Evolutionary conservation across 1,284 basidiomycete genomes (phyloP).

Genomic region (Inonotus obliquus): DNA sequence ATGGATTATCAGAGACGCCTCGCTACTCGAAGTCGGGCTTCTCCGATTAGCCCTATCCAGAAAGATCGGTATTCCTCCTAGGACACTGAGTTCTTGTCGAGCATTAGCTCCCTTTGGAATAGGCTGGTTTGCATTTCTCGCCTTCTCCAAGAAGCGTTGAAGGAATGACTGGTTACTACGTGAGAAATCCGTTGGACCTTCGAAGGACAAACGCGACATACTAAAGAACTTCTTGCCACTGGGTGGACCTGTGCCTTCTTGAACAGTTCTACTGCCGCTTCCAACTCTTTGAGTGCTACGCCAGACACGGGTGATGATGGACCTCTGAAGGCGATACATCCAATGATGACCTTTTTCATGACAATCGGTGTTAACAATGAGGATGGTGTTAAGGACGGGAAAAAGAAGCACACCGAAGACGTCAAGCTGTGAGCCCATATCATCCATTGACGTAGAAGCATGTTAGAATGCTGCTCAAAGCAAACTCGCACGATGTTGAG

Average conservation of each 20-base stretch:
- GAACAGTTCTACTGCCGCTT: slow-evolving; percentile 10
- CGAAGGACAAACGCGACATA: not conserved
- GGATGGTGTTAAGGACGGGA: not conserved
- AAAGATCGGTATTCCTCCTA: slow-evolving; percentile 6
- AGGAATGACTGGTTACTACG: slow-evolving; percentile 6
- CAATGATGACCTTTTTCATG: slow-evolving; percentile 17
- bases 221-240: slow-evolving; percentile 11
- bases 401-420: not conserved
- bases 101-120: not conserved
- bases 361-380: not conserved
- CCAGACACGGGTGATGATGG: slow-evolving; percentile 15
- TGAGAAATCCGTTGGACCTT: not conserved
- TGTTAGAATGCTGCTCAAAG: slow-evolving; percentile 6
- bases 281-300: slow-evolving; percentile 19
- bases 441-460: slow-evolving; percentile 12
- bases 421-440: slow-evolving; percentile 13
- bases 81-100: slow-evolving; percentile 7
- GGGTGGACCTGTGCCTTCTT: slow-evolving; percentile 15
- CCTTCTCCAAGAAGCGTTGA: slow-evolving; percentile 8
- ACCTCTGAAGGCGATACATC: slow-evolving; percentile 21
- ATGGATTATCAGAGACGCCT: not conserved
- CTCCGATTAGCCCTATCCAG: not conserved
- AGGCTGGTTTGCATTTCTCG: slow-evolving; percentile 1
- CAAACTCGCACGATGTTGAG: slow-evolving; percentile 9
- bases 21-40: not conserved